Evolutionary conservation across 805 yeast species (phyloP).

Genomic region (Candida michaelii): DNA sequence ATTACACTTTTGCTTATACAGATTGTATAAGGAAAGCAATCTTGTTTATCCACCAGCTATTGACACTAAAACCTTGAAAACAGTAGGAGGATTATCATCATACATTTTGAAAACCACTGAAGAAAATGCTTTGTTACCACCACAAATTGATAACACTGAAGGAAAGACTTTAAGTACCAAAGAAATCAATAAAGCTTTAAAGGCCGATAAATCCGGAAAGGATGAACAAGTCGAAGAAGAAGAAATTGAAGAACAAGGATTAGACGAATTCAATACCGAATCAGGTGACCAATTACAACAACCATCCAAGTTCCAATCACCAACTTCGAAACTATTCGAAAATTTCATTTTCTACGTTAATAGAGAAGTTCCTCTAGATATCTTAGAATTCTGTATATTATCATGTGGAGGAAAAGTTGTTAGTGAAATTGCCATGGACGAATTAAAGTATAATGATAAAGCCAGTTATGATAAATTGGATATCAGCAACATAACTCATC

Average conservation of each 20-base stretch:
- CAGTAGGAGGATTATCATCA: conserved; percentile 86
- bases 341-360: conserved; percentile 83
- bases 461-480: conserved; percentile 50
- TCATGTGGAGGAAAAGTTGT: conserved; percentile 84
- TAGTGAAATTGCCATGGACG: conserved; percentile 87
- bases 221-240: conserved; percentile 19
- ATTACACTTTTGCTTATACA: conserved; percentile 81
- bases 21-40: conserved; percentile 80
- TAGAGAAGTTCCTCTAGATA: conserved; percentile 92
- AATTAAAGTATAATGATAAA: conserved; percentile 51
- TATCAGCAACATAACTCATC: conserved; percentile 79
- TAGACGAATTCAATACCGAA: conserved; percentile 71
- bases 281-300: conserved; percentile 73
- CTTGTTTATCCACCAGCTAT: conserved; percentile 90
- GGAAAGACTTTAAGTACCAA: conserved; percentile 39
- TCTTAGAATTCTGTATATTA: conserved; percentile 81
- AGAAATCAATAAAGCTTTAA: conserved; percentile 52
- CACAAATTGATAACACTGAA: conserved; percentile 20
- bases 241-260: conserved; percentile 27
- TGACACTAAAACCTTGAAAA: conserved; percentile 68
- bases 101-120: conserved; percentile 66
- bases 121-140: conserved; percentile 39
- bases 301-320: conserved; percentile 54
- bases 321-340: conserved; percentile 65
- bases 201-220: conserved; percentile 50